Conservation (phyloP, 108 stramenopile species). For the Fragilariopsis cylindrus region DNA sequence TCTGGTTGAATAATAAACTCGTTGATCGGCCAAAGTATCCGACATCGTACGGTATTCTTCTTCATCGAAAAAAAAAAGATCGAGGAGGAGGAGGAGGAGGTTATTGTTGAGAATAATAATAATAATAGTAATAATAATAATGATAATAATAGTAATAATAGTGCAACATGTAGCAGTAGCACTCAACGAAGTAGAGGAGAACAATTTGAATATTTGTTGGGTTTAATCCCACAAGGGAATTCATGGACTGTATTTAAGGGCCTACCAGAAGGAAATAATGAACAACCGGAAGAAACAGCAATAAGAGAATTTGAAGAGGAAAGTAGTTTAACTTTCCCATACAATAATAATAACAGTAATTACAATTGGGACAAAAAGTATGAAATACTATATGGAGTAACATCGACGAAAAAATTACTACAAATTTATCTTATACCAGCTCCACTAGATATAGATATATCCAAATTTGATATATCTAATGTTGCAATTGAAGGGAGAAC, state of each 20-base stretch:
- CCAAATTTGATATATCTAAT: neutral
- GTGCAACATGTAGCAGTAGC: neutral
- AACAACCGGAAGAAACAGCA: slow-evolving; percentile 7
- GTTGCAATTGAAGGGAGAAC: neutral
- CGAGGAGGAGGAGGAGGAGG: neutral
- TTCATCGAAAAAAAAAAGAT: neutral
- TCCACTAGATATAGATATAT: neutral
- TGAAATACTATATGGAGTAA: neutral
- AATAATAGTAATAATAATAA: neutral
- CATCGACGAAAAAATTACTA: slow-evolving; percentile 3
- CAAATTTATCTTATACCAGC: neutral
- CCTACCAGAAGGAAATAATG: neutral
- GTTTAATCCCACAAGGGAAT: slow-evolving; percentile 14
- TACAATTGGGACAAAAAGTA: neutral
- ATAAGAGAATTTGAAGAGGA: slow-evolving; percentile 15
- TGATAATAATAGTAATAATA: neutral
- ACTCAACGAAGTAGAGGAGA: neutral
- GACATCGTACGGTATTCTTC: slow-evolving; percentile 10
- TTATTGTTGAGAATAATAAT: neutral
- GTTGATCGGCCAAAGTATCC: slow-evolving; percentile 2
- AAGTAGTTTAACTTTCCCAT: slow-evolving; percentile 1
- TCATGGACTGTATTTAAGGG: slow-evolving; percentile 14
- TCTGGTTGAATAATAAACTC: slow-evolving; percentile 7
- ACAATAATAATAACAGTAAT: neutral
- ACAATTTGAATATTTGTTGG: slow-evolving; percentile 5